These are phyloP conservation scores for Podila epigama DNA, from an alignment of 192 early-diverging fungal species.

Conservation along the genomic window DNA sequence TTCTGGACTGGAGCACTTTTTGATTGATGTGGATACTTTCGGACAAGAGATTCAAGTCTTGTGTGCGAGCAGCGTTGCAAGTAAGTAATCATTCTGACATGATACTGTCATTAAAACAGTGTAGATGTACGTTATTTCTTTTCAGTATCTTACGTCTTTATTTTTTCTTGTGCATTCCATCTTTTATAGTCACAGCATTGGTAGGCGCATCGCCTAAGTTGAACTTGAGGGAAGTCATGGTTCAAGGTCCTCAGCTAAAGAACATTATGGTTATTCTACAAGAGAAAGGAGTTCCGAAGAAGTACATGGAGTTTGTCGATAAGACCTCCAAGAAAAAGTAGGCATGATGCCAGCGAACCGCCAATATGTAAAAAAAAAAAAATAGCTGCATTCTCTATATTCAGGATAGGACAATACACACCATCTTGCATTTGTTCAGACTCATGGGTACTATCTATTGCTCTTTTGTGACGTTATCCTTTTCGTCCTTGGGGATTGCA, in stretches of 20 bases:
- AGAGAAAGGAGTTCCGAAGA: conserved; percentile 60
- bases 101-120: no score
- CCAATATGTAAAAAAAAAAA: conserved; percentile 6
- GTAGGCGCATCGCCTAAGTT: conserved; percentile 60
- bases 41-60: conserved; percentile 62
- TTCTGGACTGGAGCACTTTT: conserved; percentile 66
- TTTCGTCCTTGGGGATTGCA: no score
- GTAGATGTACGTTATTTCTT: conserved; percentile 1
- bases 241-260: conserved; percentile 78
- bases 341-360: no score
- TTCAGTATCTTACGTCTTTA: no score
- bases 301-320: conserved; percentile 50
- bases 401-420: no score
- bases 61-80: conserved; percentile 72
- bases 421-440: no score
- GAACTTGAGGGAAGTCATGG: conserved; percentile 70
- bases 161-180: no score
- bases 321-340: conserved; percentile 41
- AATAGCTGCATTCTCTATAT: neutral
- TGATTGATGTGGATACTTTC: conserved; percentile 68
- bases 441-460: no score
- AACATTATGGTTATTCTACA: conserved; percentile 59
- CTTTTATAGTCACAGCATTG: conserved; percentile 54
- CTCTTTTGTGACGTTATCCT: no score
- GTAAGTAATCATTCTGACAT: conserved; percentile 51